A percentile compares a stretch with the other conserved stretches of the same genome.
Conservation (phyloP, 768 basidiomycete species). For the Multifurca ochricompacta region DNA sequence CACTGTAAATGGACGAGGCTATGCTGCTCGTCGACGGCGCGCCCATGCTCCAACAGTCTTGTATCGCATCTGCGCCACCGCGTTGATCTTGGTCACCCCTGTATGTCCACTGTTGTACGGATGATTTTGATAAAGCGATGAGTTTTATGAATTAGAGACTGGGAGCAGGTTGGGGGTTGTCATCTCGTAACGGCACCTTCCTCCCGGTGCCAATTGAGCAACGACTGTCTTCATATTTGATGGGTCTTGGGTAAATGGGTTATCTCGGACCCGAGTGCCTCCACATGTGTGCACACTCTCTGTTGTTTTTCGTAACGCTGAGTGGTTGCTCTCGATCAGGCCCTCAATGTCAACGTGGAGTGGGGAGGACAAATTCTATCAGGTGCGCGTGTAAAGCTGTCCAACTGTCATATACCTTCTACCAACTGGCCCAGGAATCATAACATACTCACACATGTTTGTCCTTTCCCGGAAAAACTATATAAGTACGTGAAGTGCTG, state of each 20-base stretch:
- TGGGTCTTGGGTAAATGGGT: not conserved
- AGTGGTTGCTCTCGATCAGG: not conserved
- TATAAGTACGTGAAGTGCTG: too few species aligned
- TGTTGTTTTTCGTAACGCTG: not conserved
- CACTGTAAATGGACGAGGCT: not conserved
- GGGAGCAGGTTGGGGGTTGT: not conserved
- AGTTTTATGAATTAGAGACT: not conserved
- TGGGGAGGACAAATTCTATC: not conserved
- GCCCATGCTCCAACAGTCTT: not conserved
- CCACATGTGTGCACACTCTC: not conserved
- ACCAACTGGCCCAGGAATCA: not conserved
- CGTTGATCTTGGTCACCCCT: not conserved
- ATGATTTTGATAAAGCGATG: too few species aligned
- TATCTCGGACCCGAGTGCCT: not conserved
- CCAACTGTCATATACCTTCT: not conserved
- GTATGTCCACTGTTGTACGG: not conserved
- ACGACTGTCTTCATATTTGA: not conserved
- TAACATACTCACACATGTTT: too few species aligned
- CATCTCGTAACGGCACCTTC: not conserved
- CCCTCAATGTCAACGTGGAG: not conserved
- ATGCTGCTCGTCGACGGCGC: not conserved
- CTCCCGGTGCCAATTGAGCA: not conserved
- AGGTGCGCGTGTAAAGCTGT: not conserved
- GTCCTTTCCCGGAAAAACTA: too few species aligned
- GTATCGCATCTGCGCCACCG: not conserved